Base-by-base conservation (phyloP, 23 red algal species). In the Gracilaria gracilis region DNA sequence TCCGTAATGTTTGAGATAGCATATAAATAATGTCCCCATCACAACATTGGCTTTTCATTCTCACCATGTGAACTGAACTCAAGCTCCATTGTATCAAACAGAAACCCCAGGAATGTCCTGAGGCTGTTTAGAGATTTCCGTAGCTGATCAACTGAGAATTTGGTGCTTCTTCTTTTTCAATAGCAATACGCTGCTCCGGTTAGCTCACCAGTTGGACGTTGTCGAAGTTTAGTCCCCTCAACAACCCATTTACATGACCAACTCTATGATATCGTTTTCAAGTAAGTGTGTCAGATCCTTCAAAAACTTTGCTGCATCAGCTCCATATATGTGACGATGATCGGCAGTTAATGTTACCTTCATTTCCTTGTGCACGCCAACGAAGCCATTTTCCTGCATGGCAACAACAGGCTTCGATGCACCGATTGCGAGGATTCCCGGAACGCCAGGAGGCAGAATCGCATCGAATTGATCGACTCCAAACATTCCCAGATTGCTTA, bases 401-500 rank as follows among this genome's bases (percentile, higher is more conserved):
- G 38, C 86, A 29, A 99, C 97, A 19, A 87, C 64, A 42, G 97
- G 97, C 79, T 95, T 83, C 32, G 88, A 94, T 21, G 94, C 97
- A 55, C 70, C 85, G 33, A 99, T 70, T 1, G 97, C 97, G 1
- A 99, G 89, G 67, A 99, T 99, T 0, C 85, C 87, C 14, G 94
- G 94, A 35, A 93, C 94, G 54, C 95, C 95, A 51, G 87, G 84
- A 13, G 97, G 97, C 80, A 99, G 57, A 50, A 99, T 95, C 4
- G 97, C 94, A 73, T 99, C 95, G 57, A 99, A 99, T 53, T 81
- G 64, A 59, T 81, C 80, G 9, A 99, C 97, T 3, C 97, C 97
- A 84, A 95, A 99, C 97, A 99, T 99, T 62, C 97, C 97, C 57
- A 99, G 54, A 79, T 99, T 99, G 89, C 90, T 95, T 15, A 99